Evolutionary conservation across 2,329 filamentous ascomycete genomes (phyloP), one percentile per base, ranked within the genome.

Genomic region (Cladosporium sp.): DNA sequence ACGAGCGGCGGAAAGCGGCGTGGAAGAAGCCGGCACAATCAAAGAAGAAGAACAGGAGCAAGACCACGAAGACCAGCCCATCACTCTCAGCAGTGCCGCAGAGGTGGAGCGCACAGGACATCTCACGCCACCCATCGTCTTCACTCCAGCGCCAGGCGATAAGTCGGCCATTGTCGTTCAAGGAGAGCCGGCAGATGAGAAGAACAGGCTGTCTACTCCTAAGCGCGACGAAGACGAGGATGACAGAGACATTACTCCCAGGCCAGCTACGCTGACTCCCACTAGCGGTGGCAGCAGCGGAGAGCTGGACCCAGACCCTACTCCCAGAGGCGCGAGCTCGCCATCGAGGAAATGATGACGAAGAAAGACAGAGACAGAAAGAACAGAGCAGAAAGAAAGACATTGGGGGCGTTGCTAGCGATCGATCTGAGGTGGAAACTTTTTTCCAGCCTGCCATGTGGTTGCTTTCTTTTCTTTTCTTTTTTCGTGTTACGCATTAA

Each of bases 51-150:
- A 55, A 19, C 51, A 34, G 17, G 52, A 44, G 5, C 28, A 45
- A 15, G 48, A 52, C 20, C 56, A 62, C 28, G 60, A 24, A n/a
- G 39, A 39, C 7, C 57, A 63, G 28, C 59, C n/a, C 32, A 25
- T 17, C 15, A 15, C 32, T 13, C 7, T 19, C 3, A 32, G 66
- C n/a, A 54, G 66, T 20, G 71, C 72, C 12, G 71, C 61, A 8
- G 70, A 71, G 48, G 64, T 67, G 4, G 67, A 65, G 71, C 65
- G 64, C 55, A 50, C 65, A 64, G 62, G 68, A 47, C 52, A 74
- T 2, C 73, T 81, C 56, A 81, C 78, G 58, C 80, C 80, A 58
- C 80, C 80, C 3, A 75, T 79, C 58, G 70, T 81, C 22, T 82
- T 82, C 60, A 75, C 78, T 7, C 71, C 61, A 10, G 62, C 67